A percentile compares a stretch with the other conserved stretches of the same genome.
phyloP scores from a whole-genome alignment of 2,329 filamentous ascomycete genomes.

The Grosmannia clavigera region DNA sequence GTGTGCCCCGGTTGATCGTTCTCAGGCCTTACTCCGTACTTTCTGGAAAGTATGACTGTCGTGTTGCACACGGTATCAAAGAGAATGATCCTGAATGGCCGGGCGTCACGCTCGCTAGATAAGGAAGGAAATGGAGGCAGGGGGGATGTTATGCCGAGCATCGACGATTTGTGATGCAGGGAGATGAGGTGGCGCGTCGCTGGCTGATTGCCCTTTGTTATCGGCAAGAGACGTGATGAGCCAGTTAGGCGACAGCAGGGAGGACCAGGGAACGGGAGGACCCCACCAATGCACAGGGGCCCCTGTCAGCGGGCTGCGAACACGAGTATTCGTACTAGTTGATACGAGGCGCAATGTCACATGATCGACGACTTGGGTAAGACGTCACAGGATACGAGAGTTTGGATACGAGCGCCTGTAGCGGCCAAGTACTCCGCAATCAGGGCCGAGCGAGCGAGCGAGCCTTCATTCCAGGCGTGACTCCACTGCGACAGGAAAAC shows the following conservation, averaged over 20 bases:
- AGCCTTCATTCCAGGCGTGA: background rate
- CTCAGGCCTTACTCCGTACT: background rate
- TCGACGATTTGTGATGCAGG: background rate
- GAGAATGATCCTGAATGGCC: background rate
- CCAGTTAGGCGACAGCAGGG: background rate
- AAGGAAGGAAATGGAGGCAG: background rate
- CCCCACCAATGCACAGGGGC: background rate
- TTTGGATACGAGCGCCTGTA: background rate
- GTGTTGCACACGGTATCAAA: background rate
- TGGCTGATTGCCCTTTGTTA: background rate
- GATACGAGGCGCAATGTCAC: background rate
- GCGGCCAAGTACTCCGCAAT: no score
- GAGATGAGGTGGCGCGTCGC: background rate
- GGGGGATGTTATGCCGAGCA: background rate
- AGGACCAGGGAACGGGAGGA: background rate
- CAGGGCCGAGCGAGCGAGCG: background rate
- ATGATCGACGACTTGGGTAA: background rate
- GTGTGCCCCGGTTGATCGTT: background rate
- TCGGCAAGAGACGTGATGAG: background rate
- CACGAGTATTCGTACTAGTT: background rate
- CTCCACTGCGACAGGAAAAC: background rate
- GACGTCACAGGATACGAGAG: background rate
- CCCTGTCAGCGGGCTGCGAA: background rate
- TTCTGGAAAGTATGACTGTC: background rate
- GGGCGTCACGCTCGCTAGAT: background rate